Evolutionary conservation across 23 red algal genomes (phyloP).

Genomic region (Agarophyton chilense): DNA sequence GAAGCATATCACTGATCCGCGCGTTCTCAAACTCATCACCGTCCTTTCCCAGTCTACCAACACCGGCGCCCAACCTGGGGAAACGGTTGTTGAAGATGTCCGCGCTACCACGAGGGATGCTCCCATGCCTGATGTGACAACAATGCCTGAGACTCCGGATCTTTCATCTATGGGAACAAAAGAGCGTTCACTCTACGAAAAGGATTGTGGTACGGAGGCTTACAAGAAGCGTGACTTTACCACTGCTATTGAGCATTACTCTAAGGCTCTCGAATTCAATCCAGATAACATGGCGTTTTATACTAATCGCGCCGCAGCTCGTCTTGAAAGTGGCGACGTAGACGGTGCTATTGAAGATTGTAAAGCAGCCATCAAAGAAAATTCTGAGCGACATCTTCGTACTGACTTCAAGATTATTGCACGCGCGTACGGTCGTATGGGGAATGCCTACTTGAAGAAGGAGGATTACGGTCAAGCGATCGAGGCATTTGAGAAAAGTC

Average conservation of each 20-base stretch:
- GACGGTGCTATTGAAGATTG: conserved; percentile 78
- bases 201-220: conserved; percentile 77
- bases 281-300: conserved; percentile 84
- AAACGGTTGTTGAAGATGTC: conserved; percentile 53
- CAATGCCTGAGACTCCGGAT: not conserved
- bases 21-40: conserved; percentile 85
- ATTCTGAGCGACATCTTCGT: conserved; percentile 77
- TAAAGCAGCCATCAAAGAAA: conserved; percentile 77
- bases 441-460: conserved; percentile 79
- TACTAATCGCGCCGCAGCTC: conserved; percentile 88
- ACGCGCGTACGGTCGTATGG: conserved; percentile 90
- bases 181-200: conserved; percentile 66
- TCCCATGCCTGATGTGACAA: conserved; percentile 2
- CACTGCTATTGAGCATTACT: conserved; percentile 78
- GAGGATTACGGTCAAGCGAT: conserved; percentile 83
- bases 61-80: not conserved
- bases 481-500: conserved; percentile 87
- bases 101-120: not conserved
- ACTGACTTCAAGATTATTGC: conserved; percentile 98
- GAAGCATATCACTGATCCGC: conserved; percentile 75
- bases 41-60: conserved; percentile 51
- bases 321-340: conserved; percentile 83
- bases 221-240: conserved; percentile 90
- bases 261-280: conserved; percentile 83
- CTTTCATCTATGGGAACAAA: conserved; percentile 12